Evolutionary conservation across 805 yeast species (phyloP), one percentile per base, ranked within the genome.

Genomic region (Saccharomycodes ludwigii): DNA sequence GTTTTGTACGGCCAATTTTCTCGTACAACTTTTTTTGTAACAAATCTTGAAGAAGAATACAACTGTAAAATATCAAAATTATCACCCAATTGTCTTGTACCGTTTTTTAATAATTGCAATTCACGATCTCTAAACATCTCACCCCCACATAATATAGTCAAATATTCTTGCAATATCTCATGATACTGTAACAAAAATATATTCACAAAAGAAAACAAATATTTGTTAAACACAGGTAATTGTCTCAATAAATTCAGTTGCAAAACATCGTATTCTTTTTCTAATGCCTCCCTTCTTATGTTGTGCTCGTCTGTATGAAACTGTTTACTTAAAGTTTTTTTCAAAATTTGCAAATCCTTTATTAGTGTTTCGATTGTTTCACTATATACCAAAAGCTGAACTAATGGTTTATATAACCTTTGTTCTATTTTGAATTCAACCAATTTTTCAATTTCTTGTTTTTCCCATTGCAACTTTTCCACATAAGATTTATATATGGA

Each of bases 21-120:
- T 36, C 48, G 48, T 6, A 54, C 47, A 3, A 52, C 47, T 18
- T 46, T 39, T 29, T 46, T 54, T 2, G 54, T 53, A 22, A 36
- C 40, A 18, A 45, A 48, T 27, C 54, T 47, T 6, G 61, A 41
- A 2, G 41, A 31, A 0, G 57, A 46, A 35, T 48, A 58, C 21
- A 44, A 26, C 35, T 59, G 60, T 19, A 60, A 40, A 10, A 61
- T 56, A 35, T 60, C 65, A 32, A 56, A 53, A 34, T 57, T 52
- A 29, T 51, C 56, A 11, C 58, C 57, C 3, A 40, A 29, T 5
- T 37, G 42, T 11, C 44, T 22, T 10, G 37, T 44, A 5, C 39
- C 38, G 2, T 24, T 19, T 7, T 38, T 33, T 6, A 46, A n/a
- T 10, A 26, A 27, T 17, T 46, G 42, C 3, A 44, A 33, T 32